phyloP scores from a whole-genome alignment of 202 grass and related monocot genomes.

The Schoenoplectus triqueter region DNA sequence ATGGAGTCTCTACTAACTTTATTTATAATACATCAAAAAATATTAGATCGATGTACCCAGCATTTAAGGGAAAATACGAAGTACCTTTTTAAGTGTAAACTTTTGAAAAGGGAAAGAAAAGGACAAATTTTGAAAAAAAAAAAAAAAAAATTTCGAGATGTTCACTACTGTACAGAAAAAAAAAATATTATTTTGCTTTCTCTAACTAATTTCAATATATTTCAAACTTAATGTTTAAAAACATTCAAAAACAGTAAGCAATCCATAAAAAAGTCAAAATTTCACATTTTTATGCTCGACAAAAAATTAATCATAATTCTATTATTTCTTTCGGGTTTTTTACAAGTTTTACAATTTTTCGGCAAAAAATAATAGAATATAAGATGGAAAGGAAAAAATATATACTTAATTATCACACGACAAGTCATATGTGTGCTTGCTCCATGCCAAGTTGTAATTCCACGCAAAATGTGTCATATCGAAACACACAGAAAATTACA shows the following conservation, averaged over 20 bases:
- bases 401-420: not conserved
- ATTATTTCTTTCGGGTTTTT: not conserved
- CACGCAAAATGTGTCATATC: not conserved
- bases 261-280: not conserved
- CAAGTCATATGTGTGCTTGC: not conserved
- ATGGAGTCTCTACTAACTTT: not conserved
- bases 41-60: not conserved
- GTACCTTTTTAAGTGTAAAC: no score
- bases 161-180: no score
- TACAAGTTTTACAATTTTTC: not conserved
- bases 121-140: no score
- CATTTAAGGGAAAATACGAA: no score
- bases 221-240: not conserved
- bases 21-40: not conserved
- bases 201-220: not conserved
- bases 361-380: not conserved
- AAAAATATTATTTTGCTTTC: no score
- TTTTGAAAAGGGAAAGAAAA: no score
- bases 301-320: not conserved
- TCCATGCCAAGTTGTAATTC: not conserved
- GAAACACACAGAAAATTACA: not conserved
- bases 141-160: no score
- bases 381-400: not conserved
- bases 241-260: not conserved
- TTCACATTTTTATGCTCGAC: not conserved